These are phyloP conservation scores for Hypoxylon intermedium DNA, from an alignment of 495 filamentous ascomycete genomes.

Conservation along the genomic window DNA sequence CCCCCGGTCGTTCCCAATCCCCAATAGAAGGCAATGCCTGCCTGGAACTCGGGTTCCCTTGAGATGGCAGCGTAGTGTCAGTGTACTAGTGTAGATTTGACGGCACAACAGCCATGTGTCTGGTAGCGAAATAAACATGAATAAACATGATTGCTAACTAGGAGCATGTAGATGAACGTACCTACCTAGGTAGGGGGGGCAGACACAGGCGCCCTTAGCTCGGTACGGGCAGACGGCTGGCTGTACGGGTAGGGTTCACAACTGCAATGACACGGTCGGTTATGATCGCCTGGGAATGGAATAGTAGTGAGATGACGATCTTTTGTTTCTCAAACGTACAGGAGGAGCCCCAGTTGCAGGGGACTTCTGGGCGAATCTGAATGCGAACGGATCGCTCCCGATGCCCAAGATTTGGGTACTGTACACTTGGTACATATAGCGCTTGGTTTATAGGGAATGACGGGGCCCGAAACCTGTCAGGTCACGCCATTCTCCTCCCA, in stretches of 20 bases:
- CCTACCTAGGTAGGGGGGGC: too few species aligned
- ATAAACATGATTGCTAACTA: constrained; percentile 20
- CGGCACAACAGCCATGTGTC: constrained; percentile 6
- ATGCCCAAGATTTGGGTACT: constrained; percentile 34
- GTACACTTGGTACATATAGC: constrained; percentile 32
- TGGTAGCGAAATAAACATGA: not conserved
- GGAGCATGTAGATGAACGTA: not conserved
- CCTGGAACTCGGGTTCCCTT: constrained; percentile 14
- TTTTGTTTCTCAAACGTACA: constrained; percentile 38
- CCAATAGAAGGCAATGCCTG: constrained; percentile 8
- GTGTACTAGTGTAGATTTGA: too few species aligned
- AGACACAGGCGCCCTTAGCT: constrained; percentile 6
- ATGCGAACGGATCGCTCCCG: constrained; percentile 42
- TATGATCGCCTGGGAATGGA: constrained; percentile 40
- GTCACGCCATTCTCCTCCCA: constrained; percentile 42
- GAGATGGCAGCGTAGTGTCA: constrained; percentile 15
- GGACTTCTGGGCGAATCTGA: constrained; percentile 41
- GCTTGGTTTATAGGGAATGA: constrained; percentile 33
- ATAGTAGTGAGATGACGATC: constrained; percentile 42
- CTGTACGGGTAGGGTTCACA: constrained; percentile 18
- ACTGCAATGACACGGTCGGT: constrained; percentile 33
- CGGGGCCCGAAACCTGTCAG: constrained; percentile 42
- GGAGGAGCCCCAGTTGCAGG: constrained; percentile 36
- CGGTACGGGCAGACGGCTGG: too few species aligned
- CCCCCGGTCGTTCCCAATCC: constrained; percentile 19